Base-by-base conservation (phyloP, 768 basidiomycete species). In the Leccinum disarticulatum region DNA sequence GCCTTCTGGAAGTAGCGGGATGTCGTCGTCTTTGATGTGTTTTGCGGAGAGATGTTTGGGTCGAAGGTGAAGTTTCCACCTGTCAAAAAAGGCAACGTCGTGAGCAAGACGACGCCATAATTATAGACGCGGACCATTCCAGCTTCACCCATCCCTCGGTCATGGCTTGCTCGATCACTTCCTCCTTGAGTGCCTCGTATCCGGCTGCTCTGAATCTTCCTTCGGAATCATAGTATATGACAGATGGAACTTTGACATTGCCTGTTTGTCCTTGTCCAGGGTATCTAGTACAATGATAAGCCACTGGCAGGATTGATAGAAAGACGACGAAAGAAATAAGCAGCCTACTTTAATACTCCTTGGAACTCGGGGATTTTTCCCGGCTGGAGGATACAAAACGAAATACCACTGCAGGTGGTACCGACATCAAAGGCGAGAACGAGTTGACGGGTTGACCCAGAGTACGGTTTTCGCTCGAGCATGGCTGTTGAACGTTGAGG, bases 141-240 rank as follows among this genome's bases (percentile, higher is more conserved):
- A 77, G 70, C 56, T 78, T 82, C 6, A 62, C 60, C 79, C 79
- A 82, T 53, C 61, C 74, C 54, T 78, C 73, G 3, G 75, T 70
- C 52, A 77, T 71, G 0, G 77, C 78, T 14, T 56, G 55, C 43
- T 77, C 74, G 2, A 65, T 64, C 22, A 77, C 68, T 3, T 71
- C 72, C 1, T 79, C 75, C 10, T 66, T 65, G 22, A 73, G 67
- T 0, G 79, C 76, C 64, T 81, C 80, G 4, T 77, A 79, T 3
- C 51, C 51, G 6, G 17, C 25, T 9, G 27, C 27, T 50, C 6
- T 50, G 17, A 50, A 28, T 3, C 17, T 8, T 30, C 81, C 80
- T 15, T 64, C 52, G 31, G 64, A 51, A 53, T 79, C 77, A 54
- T 82, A 82, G 59, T 77, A 82, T 28, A 82, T 63, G 28, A 52